Evolutionary conservation across 371 early-diverging fungal species (phyloP).

Genomic region (Chytridiales sp.): DNA sequence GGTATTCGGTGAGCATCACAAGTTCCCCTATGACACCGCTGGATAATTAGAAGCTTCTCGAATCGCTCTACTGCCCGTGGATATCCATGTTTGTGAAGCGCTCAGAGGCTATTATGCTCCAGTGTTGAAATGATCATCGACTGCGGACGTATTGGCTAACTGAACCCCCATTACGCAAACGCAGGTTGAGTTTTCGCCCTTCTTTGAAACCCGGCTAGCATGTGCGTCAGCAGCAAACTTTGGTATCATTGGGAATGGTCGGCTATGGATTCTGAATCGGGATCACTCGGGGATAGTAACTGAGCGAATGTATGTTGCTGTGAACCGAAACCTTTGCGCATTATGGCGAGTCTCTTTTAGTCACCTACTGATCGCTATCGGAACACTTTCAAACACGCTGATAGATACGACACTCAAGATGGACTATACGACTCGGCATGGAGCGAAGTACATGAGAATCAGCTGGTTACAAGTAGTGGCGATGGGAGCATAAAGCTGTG

Average conservation of each 20-base stretch:
- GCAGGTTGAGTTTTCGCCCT: constrained; percentile 85
- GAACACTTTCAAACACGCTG: no score
- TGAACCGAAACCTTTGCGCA: background rate
- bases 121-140: background rate
- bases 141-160: background rate
- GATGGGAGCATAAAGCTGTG: constrained; percentile 93
- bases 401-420: constrained; percentile 88
- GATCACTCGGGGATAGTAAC: constrained; percentile 58
- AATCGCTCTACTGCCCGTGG: background rate
- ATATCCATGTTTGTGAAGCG: background rate
- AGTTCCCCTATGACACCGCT: background rate
- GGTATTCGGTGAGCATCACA: constrained; percentile 33
- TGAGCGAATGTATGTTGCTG: constrained; percentile 65
- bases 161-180: background rate
- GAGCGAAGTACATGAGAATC: constrained; percentile 94
- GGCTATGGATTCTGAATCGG: constrained; percentile 65
- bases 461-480: constrained; percentile 84
- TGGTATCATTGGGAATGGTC: constrained; percentile 94
- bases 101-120: background rate
- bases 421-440: constrained; percentile 90
- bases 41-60: background rate
- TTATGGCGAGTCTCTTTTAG: background rate
- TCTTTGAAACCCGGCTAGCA: constrained; percentile 84
- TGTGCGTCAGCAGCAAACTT: constrained; percentile 90
- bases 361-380: constrained; percentile 1